A percentile compares a stretch with the other conserved stretches of the same genome.
These are phyloP conservation scores for Thamnidium elegans DNA, from an alignment of 192 early-diverging fungal species.

Conservation along the genomic window DNA sequence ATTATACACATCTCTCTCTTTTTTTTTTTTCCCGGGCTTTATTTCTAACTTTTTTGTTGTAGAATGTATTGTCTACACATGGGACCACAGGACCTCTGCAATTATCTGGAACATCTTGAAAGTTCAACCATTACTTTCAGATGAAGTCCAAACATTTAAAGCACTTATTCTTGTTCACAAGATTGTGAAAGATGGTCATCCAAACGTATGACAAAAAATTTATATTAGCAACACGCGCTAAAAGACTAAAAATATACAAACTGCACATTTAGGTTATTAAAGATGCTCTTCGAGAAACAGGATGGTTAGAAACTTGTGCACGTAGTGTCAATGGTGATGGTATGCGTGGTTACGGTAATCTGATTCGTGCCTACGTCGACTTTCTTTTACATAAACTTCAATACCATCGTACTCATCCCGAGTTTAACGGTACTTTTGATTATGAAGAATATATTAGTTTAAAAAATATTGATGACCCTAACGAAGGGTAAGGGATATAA, in stretches of 20 bases:
- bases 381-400: constrained; percentile 89
- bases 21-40: background rate
- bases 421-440: constrained; percentile 94
- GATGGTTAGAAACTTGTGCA: constrained; percentile 79
- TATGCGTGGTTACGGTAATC: constrained; percentile 64
- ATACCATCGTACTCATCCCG: constrained; percentile 87
- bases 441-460: constrained; percentile 96
- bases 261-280: constrained; percentile 60
- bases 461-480: constrained; percentile 94
- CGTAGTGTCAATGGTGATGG: constrained; percentile 52
- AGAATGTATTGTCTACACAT: constrained; percentile 90
- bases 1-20: too few species aligned
- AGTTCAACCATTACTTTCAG: constrained; percentile 81
- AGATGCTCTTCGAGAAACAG: constrained; percentile 75
- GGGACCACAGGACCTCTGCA: constrained; percentile 85
- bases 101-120: constrained; percentile 85
- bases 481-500: constrained; percentile 74
- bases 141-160: constrained; percentile 97
- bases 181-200: constrained; percentile 90
- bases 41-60: background rate
- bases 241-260: background rate
- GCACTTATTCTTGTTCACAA: constrained; percentile 93
- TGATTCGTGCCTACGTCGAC: constrained; percentile 89
- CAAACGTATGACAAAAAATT: constrained; percentile 48
- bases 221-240: background rate